Conservation (phyloP, 148 eudicot species). For the Vaccinium myrtillus region DNA sequence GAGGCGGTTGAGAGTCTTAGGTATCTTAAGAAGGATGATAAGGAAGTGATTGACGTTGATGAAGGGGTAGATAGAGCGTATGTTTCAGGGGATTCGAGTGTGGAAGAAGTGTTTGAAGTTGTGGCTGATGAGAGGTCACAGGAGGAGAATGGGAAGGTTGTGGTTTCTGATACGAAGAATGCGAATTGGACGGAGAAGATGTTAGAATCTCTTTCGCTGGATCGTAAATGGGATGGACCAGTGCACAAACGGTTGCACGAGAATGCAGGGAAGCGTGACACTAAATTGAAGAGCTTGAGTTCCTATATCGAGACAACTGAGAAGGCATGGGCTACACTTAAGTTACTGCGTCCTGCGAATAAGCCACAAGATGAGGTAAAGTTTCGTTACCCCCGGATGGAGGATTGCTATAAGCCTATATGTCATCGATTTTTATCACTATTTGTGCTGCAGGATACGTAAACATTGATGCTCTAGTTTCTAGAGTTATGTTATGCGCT, state of each 20-base stretch:
- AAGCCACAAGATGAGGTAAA: slow-evolving; percentile 47
- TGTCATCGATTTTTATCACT: background rate
- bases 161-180: slow-evolving; percentile 23
- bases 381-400: background rate
- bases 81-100: slow-evolving; percentile 41
- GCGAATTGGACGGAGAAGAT: slow-evolving; percentile 26
- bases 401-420: background rate
- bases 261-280: slow-evolving; percentile 29
- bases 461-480: background rate
- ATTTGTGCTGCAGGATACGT: background rate
- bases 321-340: slow-evolving; percentile 21
- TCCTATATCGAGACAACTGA: slow-evolving; percentile 41
- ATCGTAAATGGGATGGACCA: slow-evolving; percentile 21
- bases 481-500: background rate
- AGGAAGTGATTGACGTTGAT: slow-evolving; percentile 46
- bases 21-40: slow-evolving; percentile 15
- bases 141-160: slow-evolving; percentile 27
- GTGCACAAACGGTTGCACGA: slow-evolving; percentile 44
- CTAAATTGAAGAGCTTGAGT: slow-evolving; percentile 26
- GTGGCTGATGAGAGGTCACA: slow-evolving; percentile 26
- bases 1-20: slow-evolving; percentile 30
- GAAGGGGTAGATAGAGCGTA: slow-evolving; percentile 21
- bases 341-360: slow-evolving; percentile 31
- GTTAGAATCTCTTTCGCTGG: slow-evolving; percentile 30
- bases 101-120: slow-evolving; percentile 36